Percentiles rank a stretch among this genome's conserved stretches.
These are phyloP conservation scores for Tetrahymena malaccensis DNA, from an alignment of 73 alveolate genomes.

Conservation along the genomic window DNA sequence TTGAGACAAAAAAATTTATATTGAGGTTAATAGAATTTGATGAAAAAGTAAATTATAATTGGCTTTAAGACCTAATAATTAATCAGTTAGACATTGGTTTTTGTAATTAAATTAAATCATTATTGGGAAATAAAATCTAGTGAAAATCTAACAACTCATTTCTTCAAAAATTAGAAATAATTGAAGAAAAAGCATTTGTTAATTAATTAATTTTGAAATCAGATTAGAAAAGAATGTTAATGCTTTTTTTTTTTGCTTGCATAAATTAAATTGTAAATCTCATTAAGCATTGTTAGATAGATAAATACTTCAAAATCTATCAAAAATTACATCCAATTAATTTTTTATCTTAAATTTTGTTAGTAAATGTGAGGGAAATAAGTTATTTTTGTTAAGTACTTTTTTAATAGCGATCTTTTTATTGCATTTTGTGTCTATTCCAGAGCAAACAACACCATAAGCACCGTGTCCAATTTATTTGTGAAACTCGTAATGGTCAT, in stretches of 20 bases:
- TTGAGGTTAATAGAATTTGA: neutral
- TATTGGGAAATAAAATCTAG: neutral
- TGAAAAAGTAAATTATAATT: neutral
- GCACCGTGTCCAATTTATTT: constrained; percentile 82
- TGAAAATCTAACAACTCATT: neutral
- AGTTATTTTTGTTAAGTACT: constrained; percentile 2
- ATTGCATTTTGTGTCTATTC: constrained; percentile 59
- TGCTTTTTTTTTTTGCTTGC: neutral
- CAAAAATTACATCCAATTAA: neutral
- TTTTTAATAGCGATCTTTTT: constrained; percentile 87
- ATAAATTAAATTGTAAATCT: too few relatives aligned
- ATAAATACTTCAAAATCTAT: neutral
- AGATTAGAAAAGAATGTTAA: neutral
- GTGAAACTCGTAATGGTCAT: constrained; percentile 59
- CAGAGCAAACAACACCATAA: constrained; percentile 89
- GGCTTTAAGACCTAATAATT: neutral
- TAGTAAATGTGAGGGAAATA: neutral
- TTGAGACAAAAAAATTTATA: too few relatives aligned
- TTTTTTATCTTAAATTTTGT: neutral
- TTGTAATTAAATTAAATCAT: neutral
- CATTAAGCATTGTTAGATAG: neutral
- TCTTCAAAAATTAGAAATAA: neutral
- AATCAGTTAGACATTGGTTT: neutral
- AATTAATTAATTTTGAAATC: neutral
- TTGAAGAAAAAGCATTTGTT: neutral